Conservation (phyloP, 108 stramenopile species). For the Pseudonitzschia multiseries region DNA sequence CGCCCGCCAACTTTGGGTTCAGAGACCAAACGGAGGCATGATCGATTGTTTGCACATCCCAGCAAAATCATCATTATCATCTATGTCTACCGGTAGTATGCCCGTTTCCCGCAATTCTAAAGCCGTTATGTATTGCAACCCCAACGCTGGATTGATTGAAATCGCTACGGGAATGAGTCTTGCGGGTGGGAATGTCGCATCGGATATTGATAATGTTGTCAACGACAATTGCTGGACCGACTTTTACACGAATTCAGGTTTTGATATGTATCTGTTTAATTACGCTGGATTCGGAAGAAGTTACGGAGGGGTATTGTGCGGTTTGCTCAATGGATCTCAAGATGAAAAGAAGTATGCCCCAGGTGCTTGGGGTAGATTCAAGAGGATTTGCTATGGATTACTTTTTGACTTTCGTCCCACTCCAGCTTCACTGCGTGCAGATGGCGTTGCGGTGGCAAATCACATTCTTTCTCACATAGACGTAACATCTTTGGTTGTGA, state of each 20-base stretch:
- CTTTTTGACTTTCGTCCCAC: constrained; percentile 65
- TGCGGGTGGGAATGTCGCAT: constrained; percentile 67
- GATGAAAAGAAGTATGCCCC: constrained; percentile 32
- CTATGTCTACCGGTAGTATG: constrained; percentile 8
- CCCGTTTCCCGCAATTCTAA: neutral
- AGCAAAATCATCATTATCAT: constrained; percentile 21
- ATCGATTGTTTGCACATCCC: constrained; percentile 81
- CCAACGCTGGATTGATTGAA: constrained; percentile 85
- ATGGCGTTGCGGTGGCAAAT: constrained; percentile 61
- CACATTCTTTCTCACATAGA: constrained; percentile 58
- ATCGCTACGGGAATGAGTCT: constrained; percentile 84
- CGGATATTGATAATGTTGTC: constrained; percentile 28
- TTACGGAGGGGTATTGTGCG: constrained; percentile 42
- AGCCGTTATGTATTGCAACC: constrained; percentile 69
- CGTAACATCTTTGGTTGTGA: constrained; percentile 59
- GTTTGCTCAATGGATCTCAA: constrained; percentile 1
- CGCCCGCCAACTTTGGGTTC: constrained; percentile 82
- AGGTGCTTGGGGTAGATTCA: constrained; percentile 48
- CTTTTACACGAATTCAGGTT: constrained; percentile 72
- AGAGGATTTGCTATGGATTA: constrained; percentile 46
- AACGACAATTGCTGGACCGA: constrained; percentile 72
- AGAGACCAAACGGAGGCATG: constrained; percentile 46
- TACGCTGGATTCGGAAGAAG: constrained; percentile 88
- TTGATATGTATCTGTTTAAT: constrained; percentile 85
- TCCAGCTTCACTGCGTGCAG: constrained; percentile 69